Percentiles rank a stretch among this genome's conserved stretches.
Evolutionary conservation across 768 basidiomycete genomes (phyloP).

Genomic region (Trametes gibbosa): DNA sequence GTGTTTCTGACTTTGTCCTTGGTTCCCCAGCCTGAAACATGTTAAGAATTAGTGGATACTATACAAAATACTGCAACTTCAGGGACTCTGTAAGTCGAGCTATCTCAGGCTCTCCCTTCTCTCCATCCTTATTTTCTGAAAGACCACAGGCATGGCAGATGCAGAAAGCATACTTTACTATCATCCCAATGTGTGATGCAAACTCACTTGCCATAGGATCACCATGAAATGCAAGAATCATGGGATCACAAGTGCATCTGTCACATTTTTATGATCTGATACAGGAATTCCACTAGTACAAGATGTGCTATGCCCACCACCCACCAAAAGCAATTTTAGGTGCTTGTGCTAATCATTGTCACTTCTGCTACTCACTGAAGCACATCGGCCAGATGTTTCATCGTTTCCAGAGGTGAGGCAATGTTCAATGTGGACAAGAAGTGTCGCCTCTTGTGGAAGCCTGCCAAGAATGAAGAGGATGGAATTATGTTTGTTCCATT

Average conservation of each 20-base stretch:
- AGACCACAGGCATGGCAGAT: slow-evolving; percentile 36
- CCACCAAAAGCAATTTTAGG: neutral
- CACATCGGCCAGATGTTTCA: slow-evolving; percentile 28
- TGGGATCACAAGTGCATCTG: neutral
- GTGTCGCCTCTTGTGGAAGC: slow-evolving; percentile 33
- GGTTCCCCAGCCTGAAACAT: slow-evolving; percentile 28
- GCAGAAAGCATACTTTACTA: slow-evolving; percentile 33
- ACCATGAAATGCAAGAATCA: slow-evolving; percentile 26
- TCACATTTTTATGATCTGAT: neutral
- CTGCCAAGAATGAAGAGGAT: slow-evolving; percentile 38
- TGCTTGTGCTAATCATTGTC: neutral
- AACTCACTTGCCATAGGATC: slow-evolving; percentile 46
- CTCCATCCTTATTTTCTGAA: neutral
- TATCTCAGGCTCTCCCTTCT: neutral
- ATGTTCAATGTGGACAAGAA: slow-evolving; percentile 41
- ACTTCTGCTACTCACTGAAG: slow-evolving; percentile 31
- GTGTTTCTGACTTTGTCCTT: neutral
- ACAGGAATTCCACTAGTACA: neutral
- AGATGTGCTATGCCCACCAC: neutral
- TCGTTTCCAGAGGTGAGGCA: slow-evolving; percentile 41
- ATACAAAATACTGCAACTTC: no score
- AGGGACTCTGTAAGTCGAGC: no score
- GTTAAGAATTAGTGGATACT: slow-evolving; percentile 14
- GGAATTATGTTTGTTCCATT: slow-evolving; percentile 46
- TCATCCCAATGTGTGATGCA: slow-evolving; percentile 41